Evolutionary conservation across 805 yeast genomes (phyloP), one percentile per base, ranked within the genome.

Genomic region (Candida fluviatilis): DNA sequence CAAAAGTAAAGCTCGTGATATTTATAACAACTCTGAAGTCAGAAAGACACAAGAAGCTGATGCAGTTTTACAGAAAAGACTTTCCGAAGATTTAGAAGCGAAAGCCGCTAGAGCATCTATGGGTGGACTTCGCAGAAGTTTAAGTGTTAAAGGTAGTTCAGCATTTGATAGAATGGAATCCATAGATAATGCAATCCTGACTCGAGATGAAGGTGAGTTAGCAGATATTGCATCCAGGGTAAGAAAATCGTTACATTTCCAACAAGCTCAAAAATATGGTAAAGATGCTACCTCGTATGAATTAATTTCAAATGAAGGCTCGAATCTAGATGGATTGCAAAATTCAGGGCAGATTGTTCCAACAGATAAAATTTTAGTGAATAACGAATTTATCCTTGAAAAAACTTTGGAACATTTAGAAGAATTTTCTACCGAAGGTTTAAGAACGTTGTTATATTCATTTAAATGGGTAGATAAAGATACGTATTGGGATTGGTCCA

Each of bases 351-450:
- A 39, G 4, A 38, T 33, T 23, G 39, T 64, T 16, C 66, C 70
- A 1, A 55, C 73, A 37, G 91, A 85, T 35, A 69, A 67, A 19
- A 54, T 86, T 16, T 66, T 85, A 7, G 55, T 72, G 14, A 84
- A 87, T 50, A 95, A 87, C 12, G 88, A 80, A 45, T 86, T 78
- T 51, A 68, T 91, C 3, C 54, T 90, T 27, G 96, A 89, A 55
- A 79, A 77, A 46, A 91, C 98, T 0, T 66, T 95, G 39, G 85
- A 87, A 49, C 96, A 95, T 46, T 77, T 93, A 42, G 98, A 93
- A 49, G 95, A 87, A 42, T 93, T 90, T 60, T 89, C 97, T 0
- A 84, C 95, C 0, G 97, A 91, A 46, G 99, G 99, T 1, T 67
- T 93, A 41, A 75, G 99, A 54, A 93, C 99, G 0, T 72, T 93